Conservation (phyloP, 2,329 filamentous ascomycete species). For the Pestalotiopsis sp. region DNA sequence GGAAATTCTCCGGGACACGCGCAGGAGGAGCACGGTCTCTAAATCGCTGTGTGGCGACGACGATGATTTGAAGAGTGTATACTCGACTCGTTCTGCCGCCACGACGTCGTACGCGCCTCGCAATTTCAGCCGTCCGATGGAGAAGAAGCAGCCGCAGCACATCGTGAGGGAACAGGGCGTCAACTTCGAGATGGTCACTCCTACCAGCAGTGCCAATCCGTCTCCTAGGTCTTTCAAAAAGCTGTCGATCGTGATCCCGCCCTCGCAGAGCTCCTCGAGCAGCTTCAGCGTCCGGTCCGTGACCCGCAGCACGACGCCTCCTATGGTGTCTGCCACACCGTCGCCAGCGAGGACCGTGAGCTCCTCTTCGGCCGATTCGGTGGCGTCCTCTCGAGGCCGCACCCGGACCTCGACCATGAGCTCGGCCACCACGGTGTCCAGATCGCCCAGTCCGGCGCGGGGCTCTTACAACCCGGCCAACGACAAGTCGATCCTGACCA, state of each 20-base stretch:
- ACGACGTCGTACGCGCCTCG: slow-evolving; percentile 8
- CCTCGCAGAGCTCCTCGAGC: slow-evolving; percentile 2
- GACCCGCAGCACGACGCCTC: slow-evolving; percentile 4
- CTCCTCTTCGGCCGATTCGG: neutral
- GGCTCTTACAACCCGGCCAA: neutral
- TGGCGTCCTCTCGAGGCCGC: neutral
- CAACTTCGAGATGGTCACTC: slow-evolving; percentile 9
- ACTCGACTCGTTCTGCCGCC: neutral
- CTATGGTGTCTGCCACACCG: neutral
- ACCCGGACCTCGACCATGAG: neutral
- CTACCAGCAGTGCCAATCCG: neutral
- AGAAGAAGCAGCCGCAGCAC: neutral
- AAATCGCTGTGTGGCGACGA: neutral
- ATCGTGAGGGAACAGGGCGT: neutral
- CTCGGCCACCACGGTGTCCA: neutral
- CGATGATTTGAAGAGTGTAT: neutral
- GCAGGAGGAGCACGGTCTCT: neutral
- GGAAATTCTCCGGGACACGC: neutral
- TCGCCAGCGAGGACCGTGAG: neutral
- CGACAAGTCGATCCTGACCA: neutral
- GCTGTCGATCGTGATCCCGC: neutral
- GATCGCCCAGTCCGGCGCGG: neutral
- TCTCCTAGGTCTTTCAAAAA: neutral
- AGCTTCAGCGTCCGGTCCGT: slow-evolving; percentile 1
- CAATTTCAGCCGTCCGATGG: neutral